These are phyloP conservation scores for Stylonectria norvegica DNA, from an alignment of 2,329 filamentous ascomycete species.

Conservation along the genomic window DNA sequence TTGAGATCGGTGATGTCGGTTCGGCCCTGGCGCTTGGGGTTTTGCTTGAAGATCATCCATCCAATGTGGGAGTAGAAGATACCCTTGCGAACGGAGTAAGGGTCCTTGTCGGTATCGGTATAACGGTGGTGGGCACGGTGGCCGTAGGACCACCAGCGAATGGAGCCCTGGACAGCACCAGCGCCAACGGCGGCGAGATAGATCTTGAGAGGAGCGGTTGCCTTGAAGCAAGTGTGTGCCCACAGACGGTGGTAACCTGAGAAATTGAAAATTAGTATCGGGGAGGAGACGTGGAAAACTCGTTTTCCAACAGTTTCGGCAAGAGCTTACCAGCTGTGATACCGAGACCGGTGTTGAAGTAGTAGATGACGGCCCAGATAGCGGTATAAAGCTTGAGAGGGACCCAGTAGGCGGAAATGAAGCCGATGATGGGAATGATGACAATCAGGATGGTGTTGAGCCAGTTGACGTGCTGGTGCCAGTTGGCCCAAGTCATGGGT, in stretches of 20 bases:
- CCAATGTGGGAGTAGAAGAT: conserved; percentile 75
- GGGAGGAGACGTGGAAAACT: background rate
- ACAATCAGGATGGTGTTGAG: conserved; percentile 81
- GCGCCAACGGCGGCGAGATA: conserved; percentile 79
- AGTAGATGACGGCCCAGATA: conserved; percentile 72
- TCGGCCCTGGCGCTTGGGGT: conserved; percentile 82
- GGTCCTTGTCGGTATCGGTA: conserved; percentile 89
- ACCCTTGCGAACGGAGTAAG: conserved; percentile 87
- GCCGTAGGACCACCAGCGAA: conserved; percentile 84
- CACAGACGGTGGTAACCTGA: conserved; percentile 64
- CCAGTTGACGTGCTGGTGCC: conserved; percentile 94
- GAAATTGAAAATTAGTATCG: conserved; percentile 3
- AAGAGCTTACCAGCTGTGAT: conserved; percentile 66
- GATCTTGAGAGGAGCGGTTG: conserved; percentile 70
- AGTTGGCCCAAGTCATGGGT: conserved; percentile 77
- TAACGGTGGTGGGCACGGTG: conserved; percentile 88
- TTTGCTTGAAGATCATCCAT: conserved; percentile 94
- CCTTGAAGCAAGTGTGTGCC: conserved; percentile 83
- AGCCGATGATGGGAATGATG: conserved; percentile 69
- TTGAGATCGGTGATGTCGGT: conserved; percentile 87
- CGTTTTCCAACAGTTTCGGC: conserved; percentile 2
- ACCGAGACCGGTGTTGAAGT: conserved; percentile 78
- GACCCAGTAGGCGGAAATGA: conserved; percentile 73
- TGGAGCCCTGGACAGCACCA: conserved; percentile 80
- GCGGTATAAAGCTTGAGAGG: conserved; percentile 69